phyloP scores from a whole-genome alignment of 2,329 filamentous ascomycete species.

The Didymella arachidicola region DNA sequence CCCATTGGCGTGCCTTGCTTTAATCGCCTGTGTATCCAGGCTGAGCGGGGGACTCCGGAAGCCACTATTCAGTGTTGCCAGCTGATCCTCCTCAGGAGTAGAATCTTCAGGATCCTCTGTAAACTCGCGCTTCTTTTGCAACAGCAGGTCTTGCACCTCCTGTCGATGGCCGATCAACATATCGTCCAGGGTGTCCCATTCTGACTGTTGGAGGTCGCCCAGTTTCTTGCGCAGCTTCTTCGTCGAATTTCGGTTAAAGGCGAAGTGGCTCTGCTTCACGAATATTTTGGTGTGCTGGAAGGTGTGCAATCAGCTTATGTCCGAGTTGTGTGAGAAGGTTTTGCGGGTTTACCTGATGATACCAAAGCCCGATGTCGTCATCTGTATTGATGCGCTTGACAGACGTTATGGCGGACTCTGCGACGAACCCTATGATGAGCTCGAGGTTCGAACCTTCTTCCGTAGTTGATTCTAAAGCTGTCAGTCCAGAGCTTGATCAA shows the following conservation, averaged over 20 bases:
- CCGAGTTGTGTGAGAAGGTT: neutral
- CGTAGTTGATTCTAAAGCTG: constrained; percentile 14
- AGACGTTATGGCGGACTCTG: constrained; percentile 74
- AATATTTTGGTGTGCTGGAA: constrained; percentile 75
- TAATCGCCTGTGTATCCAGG: constrained; percentile 10
- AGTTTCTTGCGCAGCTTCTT: constrained; percentile 66
- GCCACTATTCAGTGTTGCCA: constrained; percentile 17
- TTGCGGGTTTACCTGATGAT: constrained; percentile 65
- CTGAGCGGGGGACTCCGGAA: constrained; percentile 33
- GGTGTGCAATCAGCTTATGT: neutral
- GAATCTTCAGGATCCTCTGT: constrained; percentile 33
- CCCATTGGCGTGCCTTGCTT: constrained; percentile 16
- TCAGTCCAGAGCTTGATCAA: constrained; percentile 1
- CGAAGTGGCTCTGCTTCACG: constrained; percentile 75
- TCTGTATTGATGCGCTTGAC: constrained; percentile 67
- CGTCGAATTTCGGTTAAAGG: constrained; percentile 71
- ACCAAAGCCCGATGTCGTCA: constrained; percentile 84
- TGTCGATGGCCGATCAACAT: constrained; percentile 64
- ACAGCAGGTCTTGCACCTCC: constrained; percentile 59
- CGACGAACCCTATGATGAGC: constrained; percentile 82
- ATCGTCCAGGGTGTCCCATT: constrained; percentile 58
- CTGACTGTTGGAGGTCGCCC: constrained; percentile 60
- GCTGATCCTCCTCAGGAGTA: constrained; percentile 33
- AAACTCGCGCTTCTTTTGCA: constrained; percentile 53
- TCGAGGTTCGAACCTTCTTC: constrained; percentile 56